A percentile compares a stretch with the other conserved stretches of the same genome.
Conservation (phyloP, 2,329 filamentous ascomycete genomes). For the Colletotrichum sp. region DNA sequence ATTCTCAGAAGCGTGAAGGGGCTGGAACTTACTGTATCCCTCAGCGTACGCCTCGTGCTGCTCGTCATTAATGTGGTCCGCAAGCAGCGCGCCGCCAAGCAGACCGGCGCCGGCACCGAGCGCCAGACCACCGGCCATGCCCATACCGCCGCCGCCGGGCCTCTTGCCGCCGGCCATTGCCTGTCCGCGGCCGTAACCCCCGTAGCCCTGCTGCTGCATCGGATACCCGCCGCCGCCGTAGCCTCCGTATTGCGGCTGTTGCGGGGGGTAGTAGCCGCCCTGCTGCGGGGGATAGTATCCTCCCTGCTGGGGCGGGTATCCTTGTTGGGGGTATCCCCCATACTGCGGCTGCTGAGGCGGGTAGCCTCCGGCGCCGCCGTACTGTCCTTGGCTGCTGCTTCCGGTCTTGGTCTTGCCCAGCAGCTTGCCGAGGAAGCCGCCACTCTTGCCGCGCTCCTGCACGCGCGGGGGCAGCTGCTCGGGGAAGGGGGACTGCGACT, state of each 20-base stretch:
- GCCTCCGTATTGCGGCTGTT: slow-evolving; percentile 26
- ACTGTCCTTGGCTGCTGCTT: slow-evolving; percentile 31
- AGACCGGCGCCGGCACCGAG: slow-evolving; percentile 83
- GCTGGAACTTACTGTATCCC: slow-evolving; percentile 41
- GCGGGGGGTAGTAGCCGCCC: slow-evolving; percentile 31
- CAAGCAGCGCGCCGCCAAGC: slow-evolving; percentile 77
- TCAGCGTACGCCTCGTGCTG: slow-evolving; percentile 62
- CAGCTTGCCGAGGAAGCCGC: slow-evolving; percentile 57
- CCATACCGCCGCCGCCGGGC: slow-evolving; percentile 46
- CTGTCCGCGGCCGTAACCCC: slow-evolving; percentile 29
- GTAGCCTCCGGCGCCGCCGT: slow-evolving; percentile 36
- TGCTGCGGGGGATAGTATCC: slow-evolving; percentile 39
- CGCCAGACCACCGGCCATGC: slow-evolving; percentile 75
- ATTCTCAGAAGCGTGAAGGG: neutral
- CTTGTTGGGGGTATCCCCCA: slow-evolving; percentile 29
- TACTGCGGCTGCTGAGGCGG: slow-evolving; percentile 23
- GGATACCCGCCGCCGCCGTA: slow-evolving; percentile 32
- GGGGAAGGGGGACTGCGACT: slow-evolving; percentile 33
- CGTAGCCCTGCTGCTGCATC: slow-evolving; percentile 32
- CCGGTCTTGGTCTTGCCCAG: slow-evolving; percentile 52
- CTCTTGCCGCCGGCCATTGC: slow-evolving; percentile 27
- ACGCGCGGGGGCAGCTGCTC: slow-evolving; percentile 48
- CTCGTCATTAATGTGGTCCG: slow-evolving; percentile 67
- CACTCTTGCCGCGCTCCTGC: slow-evolving; percentile 39
- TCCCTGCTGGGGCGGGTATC: slow-evolving; percentile 35